Evolutionary conservation across 495 filamentous ascomycete genomes (phyloP).

Genomic region (Daldinia grandis): DNA sequence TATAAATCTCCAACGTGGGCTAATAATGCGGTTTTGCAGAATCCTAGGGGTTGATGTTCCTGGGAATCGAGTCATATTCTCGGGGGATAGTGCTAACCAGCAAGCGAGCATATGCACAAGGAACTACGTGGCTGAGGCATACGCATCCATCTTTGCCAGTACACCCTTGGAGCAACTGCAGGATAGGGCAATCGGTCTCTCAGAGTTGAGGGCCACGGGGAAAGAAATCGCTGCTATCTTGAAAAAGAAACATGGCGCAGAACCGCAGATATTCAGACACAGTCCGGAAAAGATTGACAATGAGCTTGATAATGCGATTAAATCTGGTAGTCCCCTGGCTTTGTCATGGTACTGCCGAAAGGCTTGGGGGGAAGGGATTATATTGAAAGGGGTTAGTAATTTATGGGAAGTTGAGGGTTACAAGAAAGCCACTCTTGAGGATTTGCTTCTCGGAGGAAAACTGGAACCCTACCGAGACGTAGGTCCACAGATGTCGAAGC

Average conservation of each 20-base stretch:
- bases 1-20: neutral
- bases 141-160: conserved; percentile 38
- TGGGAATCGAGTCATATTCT: conserved; percentile 38
- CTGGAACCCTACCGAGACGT: conserved; percentile 33
- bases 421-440: conserved; percentile 30
- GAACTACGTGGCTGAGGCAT: conserved; percentile 39
- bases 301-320: conserved; percentile 26
- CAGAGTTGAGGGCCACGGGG: conserved; percentile 36
- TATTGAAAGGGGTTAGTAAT: conserved; percentile 22
- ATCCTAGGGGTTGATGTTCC: conserved; percentile 35
- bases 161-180: conserved; percentile 30
- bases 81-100: conserved; percentile 40
- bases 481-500: conserved; percentile 21
- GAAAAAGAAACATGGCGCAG: conserved; percentile 34
- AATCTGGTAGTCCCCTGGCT: conserved; percentile 13
- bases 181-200: conserved; percentile 30
- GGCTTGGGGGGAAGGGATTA: conserved; percentile 29
- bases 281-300: conserved; percentile 32
- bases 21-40: conserved; percentile 3
- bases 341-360: conserved; percentile 37
- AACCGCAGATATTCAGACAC: conserved; percentile 34
- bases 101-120: conserved; percentile 30
- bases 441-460: conserved; percentile 31
- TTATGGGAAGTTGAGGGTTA: conserved; percentile 43
- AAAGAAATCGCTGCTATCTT: conserved; percentile 31